Conservation (phyloP, 768 basidiomycete species). For the Phaeolepiota aurea region DNA sequence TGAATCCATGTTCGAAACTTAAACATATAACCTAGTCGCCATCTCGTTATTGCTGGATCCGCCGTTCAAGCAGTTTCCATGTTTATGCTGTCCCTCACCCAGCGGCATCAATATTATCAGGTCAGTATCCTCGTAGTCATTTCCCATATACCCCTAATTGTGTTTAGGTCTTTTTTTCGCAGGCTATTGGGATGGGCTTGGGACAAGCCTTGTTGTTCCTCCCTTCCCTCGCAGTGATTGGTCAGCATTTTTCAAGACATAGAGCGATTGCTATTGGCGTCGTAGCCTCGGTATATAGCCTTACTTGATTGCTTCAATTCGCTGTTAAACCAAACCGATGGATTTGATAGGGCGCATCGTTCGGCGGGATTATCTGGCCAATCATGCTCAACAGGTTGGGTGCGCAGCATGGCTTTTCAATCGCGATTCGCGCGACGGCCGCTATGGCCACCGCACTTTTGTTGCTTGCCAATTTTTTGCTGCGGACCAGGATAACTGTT, state of each 20-base stretch:
- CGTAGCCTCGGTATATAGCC: constrained; percentile 31
- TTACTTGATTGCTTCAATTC: neutral
- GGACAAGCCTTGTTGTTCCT: constrained; percentile 41
- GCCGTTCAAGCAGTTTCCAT: constrained; percentile 28
- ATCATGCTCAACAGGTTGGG: constrained; percentile 34
- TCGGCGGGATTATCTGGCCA: constrained; percentile 47
- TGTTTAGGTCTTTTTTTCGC: constrained; percentile 38
- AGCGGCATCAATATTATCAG: constrained; percentile 34
- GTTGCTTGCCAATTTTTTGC: constrained; percentile 24
- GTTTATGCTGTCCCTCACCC: constrained; percentile 36
- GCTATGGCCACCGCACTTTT: constrained; percentile 21
- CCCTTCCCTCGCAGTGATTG: constrained; percentile 36
- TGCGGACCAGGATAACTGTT: constrained; percentile 17
- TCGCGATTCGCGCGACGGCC: constrained; percentile 26
- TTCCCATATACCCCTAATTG: constrained; percentile 6
- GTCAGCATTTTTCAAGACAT: constrained; percentile 34
- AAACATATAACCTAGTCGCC: constrained; percentile 16
- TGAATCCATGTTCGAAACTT: constrained; percentile 1
- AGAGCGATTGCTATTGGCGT: constrained; percentile 29
- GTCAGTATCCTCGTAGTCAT: no score
- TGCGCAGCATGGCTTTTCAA: constrained; percentile 19
- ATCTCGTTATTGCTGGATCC: constrained; percentile 25
- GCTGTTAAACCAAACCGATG: constrained; percentile 1
- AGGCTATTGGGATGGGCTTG: constrained; percentile 47
- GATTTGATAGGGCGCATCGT: constrained; percentile 29